A percentile compares a stretch with the other conserved stretches of the same genome.
These are phyloP conservation scores for Solanum sejunctum DNA, from an alignment of 257 asterid species.

Conservation along the genomic window DNA sequence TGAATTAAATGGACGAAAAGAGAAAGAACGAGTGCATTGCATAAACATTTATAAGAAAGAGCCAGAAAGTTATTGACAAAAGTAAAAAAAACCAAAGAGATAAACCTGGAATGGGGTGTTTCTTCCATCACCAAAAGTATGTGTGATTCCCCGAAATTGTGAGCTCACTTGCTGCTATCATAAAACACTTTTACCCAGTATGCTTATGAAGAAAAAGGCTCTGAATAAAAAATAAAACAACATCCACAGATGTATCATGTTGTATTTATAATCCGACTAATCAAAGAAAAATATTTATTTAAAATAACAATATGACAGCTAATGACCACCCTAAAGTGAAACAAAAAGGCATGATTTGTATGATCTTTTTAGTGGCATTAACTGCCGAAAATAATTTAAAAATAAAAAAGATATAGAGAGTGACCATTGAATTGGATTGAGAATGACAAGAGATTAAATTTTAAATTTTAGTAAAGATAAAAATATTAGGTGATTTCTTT, in stretches of 20 bases:
- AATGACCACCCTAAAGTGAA: no score
- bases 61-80: background rate
- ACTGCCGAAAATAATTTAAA: background rate
- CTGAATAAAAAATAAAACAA: background rate
- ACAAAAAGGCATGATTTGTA: no score
- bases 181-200: constrained; percentile 26
- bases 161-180: constrained; percentile 26
- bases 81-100: background rate
- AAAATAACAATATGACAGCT: no score
- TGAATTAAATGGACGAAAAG: background rate
- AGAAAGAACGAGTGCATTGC: background rate
- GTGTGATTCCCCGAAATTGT: constrained; percentile 8
- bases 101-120: constrained; percentile 25
- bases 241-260: background rate
- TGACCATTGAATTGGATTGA: background rate
- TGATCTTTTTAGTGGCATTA: background rate
- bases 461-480: background rate
- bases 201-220: constrained; percentile 8
- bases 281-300: background rate
- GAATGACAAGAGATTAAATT: background rate
- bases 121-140: constrained; percentile 10
- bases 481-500: background rate
- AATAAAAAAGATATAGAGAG: background rate
- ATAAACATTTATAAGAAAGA: background rate
- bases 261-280: background rate